Evolutionary conservation across 306 rosid species (phyloP).

Genomic region (Biancaea sappan): DNA sequence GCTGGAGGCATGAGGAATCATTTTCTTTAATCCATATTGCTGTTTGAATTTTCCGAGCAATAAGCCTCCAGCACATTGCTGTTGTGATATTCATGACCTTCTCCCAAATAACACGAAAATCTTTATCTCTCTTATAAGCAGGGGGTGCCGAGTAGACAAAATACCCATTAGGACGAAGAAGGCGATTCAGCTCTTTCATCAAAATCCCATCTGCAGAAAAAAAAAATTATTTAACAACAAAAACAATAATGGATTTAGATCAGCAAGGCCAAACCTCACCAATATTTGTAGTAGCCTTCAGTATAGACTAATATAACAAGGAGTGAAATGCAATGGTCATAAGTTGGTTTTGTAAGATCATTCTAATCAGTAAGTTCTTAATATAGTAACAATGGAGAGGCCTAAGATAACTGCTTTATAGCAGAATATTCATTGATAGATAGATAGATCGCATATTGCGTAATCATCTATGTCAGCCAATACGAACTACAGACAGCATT

Average conservation of each 20-base stretch:
- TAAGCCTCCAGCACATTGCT: conserved; percentile 96
- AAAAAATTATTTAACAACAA: conserved; percentile 19
- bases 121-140: conserved; percentile 74
- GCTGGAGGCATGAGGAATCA: conserved; percentile 57
- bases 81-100: conserved; percentile 75
- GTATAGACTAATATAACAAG: neutral
- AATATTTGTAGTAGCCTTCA: neutral
- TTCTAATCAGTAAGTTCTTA: neutral
- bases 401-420: neutral
- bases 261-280: conserved; percentile 11
- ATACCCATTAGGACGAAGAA: conserved; percentile 80
- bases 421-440: neutral
- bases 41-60: conserved; percentile 81
- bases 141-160: conserved; percentile 94
- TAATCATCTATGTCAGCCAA: neutral
- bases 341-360: neutral
- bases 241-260: neutral
- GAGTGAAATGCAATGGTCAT: neutral
- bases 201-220: conserved; percentile 80
- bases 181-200: conserved; percentile 78
- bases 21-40: conserved; percentile 92
- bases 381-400: neutral
- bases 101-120: conserved; percentile 76
- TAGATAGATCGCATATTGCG: neutral
- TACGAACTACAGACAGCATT: neutral